Base-by-base conservation (phyloP, 345 rosid species). In the Sisymbrium irio region DNA sequence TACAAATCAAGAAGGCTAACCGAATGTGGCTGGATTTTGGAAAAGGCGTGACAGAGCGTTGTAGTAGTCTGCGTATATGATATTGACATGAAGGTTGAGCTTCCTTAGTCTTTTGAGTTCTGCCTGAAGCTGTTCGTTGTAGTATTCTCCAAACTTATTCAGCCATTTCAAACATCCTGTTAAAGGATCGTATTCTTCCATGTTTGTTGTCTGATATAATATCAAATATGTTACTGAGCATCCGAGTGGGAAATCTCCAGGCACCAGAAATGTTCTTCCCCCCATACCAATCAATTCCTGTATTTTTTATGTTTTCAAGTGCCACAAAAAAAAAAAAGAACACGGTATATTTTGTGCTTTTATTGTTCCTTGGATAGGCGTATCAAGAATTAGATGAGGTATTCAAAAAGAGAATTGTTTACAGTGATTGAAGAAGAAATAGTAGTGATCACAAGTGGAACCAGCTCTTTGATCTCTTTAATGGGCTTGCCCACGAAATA, bases 221-320 rank as follows among this genome's bases (percentile, higher is more conserved):
- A 86, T 80, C 44, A 85, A 36, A 27, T 55, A 79, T n/a, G 17
- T 3, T 0, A 80, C 65, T 0, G 65, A 63, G 62, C 89, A 85
- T 14, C 91, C 91, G 0, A 80, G 11, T 0, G 86, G 83, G 9
- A 79, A 67, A 8, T 71, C 78, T 44, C 89, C 85, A 0, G 89
- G 91, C 3, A 82, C 87, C 71, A 87, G 50, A 40, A 87, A 62
- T 50, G 85, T 78, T 39, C 41, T 62, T 4, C 83, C 89, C 1
- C 91, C 91, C 50, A 82, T 55, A 69, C 75, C 45, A 3, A 87
- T 44, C 69, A 86, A 12, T 33, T 79, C 88, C 87, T 86, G 71
- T n/a, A 37, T 18, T 27, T 49, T 27, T 51, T 11, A 28, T n/a
- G 47, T 2, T 41, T 40, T 57, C 40, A 37, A 42, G 45, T 32